Conservation (phyloP, 2,329 filamentous ascomycete genomes). For the Phaeosphaeriaceae sp. region DNA sequence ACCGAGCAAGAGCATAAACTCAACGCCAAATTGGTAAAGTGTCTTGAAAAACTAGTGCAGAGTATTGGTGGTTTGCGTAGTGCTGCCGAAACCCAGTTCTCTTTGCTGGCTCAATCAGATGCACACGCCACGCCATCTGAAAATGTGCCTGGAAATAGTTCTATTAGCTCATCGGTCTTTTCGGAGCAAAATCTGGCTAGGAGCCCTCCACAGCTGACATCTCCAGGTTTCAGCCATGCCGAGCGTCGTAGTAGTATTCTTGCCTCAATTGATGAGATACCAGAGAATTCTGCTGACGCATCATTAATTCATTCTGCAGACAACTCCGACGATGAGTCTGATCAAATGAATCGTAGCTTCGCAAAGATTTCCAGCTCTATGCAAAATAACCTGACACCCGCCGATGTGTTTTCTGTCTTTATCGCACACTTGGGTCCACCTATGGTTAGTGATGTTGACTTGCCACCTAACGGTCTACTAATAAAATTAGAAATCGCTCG, state of each 20-base stretch:
- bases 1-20: constrained; percentile 79
- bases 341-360: constrained; percentile 13
- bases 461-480: constrained; percentile 17
- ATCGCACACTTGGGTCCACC: constrained; percentile 88
- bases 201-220: constrained; percentile 33
- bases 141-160: constrained; percentile 22
- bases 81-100: constrained; percentile 87
- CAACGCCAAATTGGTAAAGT: constrained; percentile 80
- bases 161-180: constrained; percentile 30
- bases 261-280: constrained; percentile 51
- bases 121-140: constrained; percentile 19
- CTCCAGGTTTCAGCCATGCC: constrained; percentile 38
- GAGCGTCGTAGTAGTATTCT: constrained; percentile 46
- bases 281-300: constrained; percentile 44
- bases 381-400: constrained; percentile 59
- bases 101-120: constrained; percentile 71
- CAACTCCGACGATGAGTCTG: constrained; percentile 39
- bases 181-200: constrained; percentile 28
- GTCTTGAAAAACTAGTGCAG: constrained; percentile 83
- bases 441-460: constrained; percentile 60
- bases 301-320: constrained; percentile 33
- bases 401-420: constrained; percentile 90
- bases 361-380: constrained; percentile 33
- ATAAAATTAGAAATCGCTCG: constrained; percentile 74
- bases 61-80: constrained; percentile 89